Conservation (phyloP, 192 early-diverging fungal genomes). For the Podila horticola region DNA sequence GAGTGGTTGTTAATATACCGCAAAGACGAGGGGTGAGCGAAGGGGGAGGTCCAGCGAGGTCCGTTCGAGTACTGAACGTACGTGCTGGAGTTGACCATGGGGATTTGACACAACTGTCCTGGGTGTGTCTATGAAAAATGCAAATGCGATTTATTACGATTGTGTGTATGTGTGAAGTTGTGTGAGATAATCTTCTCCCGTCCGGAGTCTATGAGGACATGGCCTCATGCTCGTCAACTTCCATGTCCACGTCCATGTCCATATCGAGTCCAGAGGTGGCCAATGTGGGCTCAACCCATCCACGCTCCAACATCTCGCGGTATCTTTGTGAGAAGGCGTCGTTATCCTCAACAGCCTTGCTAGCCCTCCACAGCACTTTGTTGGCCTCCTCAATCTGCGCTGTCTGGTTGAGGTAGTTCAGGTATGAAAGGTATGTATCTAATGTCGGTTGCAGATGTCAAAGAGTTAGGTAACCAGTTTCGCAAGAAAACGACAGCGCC, state of each 20-base stretch:
- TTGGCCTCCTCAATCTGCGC: conserved; percentile 59
- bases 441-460: neutral
- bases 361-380: conserved; percentile 67
- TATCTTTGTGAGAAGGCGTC: conserved; percentile 60
- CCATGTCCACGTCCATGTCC: conserved; percentile 32
- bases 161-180: too few relatives aligned
- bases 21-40: too few relatives aligned
- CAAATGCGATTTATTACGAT: too few relatives aligned
- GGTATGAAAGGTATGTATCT: conserved; percentile 55
- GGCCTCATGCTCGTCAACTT: neutral
- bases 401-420: conserved; percentile 55
- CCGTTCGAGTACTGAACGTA: too few relatives aligned
- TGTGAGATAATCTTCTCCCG: too few relatives aligned
- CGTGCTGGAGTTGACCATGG: too few relatives aligned
- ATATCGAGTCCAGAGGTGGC: conserved; percentile 16
- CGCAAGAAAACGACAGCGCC: neutral
- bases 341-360: conserved; percentile 63
- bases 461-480: neutral
- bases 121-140: too few relatives aligned
- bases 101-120: too few relatives aligned
- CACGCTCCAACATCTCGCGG: conserved; percentile 34
- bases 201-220: too few relatives aligned
- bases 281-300: conserved; percentile 30
- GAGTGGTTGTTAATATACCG: too few relatives aligned
- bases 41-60: too few relatives aligned